Base-by-base conservation (phyloP, 2,329 filamentous ascomycete species). In the Orbilia quercus region DNA sequence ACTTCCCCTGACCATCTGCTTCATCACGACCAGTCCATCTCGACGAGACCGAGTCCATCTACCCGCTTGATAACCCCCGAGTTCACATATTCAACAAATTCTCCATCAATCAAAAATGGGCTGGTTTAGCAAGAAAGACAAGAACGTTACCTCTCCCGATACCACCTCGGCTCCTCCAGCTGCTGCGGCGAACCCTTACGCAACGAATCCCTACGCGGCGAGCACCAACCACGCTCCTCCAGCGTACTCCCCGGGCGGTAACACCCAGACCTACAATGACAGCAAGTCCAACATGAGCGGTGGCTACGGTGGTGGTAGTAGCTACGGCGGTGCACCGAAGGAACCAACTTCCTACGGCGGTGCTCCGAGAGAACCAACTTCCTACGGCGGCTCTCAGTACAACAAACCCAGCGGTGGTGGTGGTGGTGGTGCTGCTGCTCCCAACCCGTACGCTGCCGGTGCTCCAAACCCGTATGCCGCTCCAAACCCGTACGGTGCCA, bases 81-180 rank as follows among this genome's bases (percentile, higher is more conserved):
- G n/a, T n/a, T n/a, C n/a, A n/a, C n/a, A n/a, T n/a, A n/a, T n/a
- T n/a, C n/a, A n/a, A n/a, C n/a, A n/a, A n/a, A 58, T 16, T 51
- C 42, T 31, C 25, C 25, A 45, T 63, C 31, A 40, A 38, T 58
- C 53, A 66, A 51, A n/a, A 22, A 73, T 66, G 69, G 60, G 60
- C 31, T 60, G 48, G 54, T 73, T 73, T 54, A 55, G 31, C 18
- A 66, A 65, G 59, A 72, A 73, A 31, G 47, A 72, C 34, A 25
- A 34, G 48, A 51, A 54, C 14, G 66, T 55, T 34, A 42, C 51
- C 40, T 48, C 58, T 28, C 66, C 66, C 7, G 53, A 58, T 28
- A 64, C 53, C 28, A 51, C 51, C 25, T 20, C 58, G 4, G 40
- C 36, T 3, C 57, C 57, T 12, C 57, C 65, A 40, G 57, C 57